These are phyloP conservation scores for Linderniella brevidens DNA, from an alignment of 257 asterid genomes.

Conservation along the genomic window DNA sequence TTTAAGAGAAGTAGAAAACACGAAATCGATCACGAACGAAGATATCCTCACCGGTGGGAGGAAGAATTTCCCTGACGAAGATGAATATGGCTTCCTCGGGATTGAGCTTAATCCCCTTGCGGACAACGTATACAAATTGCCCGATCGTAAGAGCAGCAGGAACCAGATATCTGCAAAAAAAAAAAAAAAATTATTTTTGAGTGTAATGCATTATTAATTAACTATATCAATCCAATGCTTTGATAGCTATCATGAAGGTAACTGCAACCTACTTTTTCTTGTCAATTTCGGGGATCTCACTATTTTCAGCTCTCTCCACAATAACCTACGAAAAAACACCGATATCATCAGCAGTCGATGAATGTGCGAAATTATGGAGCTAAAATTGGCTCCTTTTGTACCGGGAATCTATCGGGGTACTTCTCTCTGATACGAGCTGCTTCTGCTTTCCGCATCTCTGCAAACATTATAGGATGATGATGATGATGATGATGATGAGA, in stretches of 20 bases:
- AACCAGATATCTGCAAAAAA: constrained; percentile 85
- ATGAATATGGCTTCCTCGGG: constrained; percentile 95
- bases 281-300: constrained; percentile 4
- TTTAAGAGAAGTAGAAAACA: no score
- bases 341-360: not conserved
- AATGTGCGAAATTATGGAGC: not conserved
- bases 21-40: no score
- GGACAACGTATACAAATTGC: constrained; percentile 91
- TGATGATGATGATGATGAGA: not conserved
- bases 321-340: not conserved
- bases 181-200: no score
- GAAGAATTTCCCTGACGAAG: constrained; percentile 85
- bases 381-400: not conserved
- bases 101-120: constrained; percentile 92
- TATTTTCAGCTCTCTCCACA: constrained; percentile 4
- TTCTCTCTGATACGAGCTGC: constrained; percentile 6
- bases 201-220: constrained; percentile 1
- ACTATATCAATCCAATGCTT: constrained; percentile 1
- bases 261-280: constrained; percentile 26
- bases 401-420: constrained; percentile 3
- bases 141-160: constrained; percentile 97
- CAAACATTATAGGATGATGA: not conserved
- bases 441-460: constrained; percentile 5
- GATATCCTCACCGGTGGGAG: constrained; percentile 69
- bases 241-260: constrained; percentile 6